phyloP scores from a whole-genome alignment of 2,329 filamentous ascomycete genomes.

The Fonsecaea multimorphosa region DNA sequence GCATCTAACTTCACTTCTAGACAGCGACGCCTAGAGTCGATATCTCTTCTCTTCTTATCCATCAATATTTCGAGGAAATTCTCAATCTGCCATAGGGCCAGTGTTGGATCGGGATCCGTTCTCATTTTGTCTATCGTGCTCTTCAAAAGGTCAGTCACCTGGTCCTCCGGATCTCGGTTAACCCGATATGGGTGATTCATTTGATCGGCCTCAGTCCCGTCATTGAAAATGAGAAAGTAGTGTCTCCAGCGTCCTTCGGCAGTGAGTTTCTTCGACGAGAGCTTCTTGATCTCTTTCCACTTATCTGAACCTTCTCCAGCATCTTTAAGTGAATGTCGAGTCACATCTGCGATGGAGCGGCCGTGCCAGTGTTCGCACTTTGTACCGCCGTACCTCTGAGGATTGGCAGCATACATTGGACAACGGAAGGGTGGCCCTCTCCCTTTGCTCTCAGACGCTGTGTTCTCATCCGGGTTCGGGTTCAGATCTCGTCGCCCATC shows the following conservation, averaged over 20 bases:
- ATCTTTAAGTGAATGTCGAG: constrained; percentile 11
- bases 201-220: not conserved
- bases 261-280: not conserved
- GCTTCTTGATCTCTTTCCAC: not conserved
- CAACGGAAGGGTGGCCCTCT: constrained; percentile 3
- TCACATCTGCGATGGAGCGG: constrained; percentile 1
- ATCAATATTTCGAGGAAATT: not conserved
- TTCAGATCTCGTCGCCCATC: not conserved
- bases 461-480: not conserved
- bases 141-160: not conserved
- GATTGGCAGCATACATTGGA: constrained; percentile 11
- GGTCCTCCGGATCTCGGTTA: not conserved
- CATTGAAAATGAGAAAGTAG: constrained; percentile 10
- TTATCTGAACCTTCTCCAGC: not conserved
- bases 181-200: not conserved
- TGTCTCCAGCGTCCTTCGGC: not conserved
- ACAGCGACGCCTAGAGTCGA: not conserved
- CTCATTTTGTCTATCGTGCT: not conserved
- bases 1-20: not conserved
- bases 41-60: not conserved
- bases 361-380: constrained; percentile 10
- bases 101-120: not conserved
- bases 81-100: not conserved
- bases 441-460: not conserved
- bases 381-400: not conserved